Conservation (phyloP, 1,284 basidiomycete species). For the Ceratobasidium theobromae region DNA sequence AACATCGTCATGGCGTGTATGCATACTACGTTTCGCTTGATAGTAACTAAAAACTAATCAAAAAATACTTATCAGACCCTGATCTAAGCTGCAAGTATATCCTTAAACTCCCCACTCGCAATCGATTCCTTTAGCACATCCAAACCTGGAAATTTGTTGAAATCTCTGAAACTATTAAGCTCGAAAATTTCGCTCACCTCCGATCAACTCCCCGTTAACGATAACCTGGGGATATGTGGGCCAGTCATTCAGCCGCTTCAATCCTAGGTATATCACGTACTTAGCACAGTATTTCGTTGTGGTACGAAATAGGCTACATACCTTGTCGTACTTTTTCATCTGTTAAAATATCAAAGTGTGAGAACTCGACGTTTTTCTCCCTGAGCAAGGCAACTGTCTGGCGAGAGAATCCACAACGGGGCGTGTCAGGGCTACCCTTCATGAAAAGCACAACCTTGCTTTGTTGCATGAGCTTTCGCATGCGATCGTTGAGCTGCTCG, state of each 20-base stretch:
- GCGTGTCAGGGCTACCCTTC: conserved; percentile 89
- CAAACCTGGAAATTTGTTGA: conserved; percentile 39
- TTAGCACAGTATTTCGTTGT: neutral
- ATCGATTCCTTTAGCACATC: conserved; percentile 69
- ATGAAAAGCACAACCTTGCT: conserved; percentile 84
- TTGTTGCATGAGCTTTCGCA: conserved; percentile 68
- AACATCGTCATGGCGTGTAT: no score
- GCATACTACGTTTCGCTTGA: no score
- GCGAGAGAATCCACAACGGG: conserved; percentile 82
- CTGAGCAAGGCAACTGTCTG: conserved; percentile 66
- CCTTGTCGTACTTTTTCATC: conserved; percentile 71
- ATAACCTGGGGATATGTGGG: conserved; percentile 69
- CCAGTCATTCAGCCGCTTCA: conserved; percentile 66
- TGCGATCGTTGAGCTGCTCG: conserved; percentile 66
- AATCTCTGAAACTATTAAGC: conserved; percentile 41
- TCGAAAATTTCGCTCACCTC: conserved; percentile 43
- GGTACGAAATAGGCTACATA: conserved; percentile 37
- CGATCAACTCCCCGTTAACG: conserved; percentile 71
- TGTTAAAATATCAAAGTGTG: conserved; percentile 71
- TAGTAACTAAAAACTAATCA: no score
- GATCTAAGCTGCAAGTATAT: conserved; percentile 38
- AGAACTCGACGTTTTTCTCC: conserved; percentile 63
- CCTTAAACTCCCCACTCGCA: conserved; percentile 50
- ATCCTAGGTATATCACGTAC: conserved; percentile 41
- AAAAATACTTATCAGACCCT: no score